A percentile compares a stretch with the other conserved stretches of the same genome.
Evolutionary conservation across 495 filamentous ascomycete genomes (phyloP).

Genomic region (Podospora sp.): DNA sequence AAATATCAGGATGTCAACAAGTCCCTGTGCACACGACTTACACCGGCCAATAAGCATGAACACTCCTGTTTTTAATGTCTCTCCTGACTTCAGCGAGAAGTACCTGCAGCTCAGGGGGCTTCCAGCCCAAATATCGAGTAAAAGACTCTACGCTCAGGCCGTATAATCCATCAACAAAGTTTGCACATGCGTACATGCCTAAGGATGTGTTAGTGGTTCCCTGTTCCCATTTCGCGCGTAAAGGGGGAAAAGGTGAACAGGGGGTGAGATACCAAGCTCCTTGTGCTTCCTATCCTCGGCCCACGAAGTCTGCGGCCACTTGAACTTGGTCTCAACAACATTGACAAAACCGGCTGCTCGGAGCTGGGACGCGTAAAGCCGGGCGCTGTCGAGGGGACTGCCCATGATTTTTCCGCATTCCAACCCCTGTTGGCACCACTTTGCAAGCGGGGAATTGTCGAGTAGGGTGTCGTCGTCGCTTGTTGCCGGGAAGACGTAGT

Average conservation of each 20-base stretch:
- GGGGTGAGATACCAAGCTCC: too few species aligned
- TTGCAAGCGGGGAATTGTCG: neutral
- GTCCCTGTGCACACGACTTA: constrained; percentile 5
- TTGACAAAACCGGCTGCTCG: too few species aligned
- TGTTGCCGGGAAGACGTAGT: neutral
- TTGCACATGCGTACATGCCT: neutral
- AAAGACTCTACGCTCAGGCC: neutral
- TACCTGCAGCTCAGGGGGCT: neutral
- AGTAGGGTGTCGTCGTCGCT: neutral
- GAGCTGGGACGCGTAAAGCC: too few species aligned
- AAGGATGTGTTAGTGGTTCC: too few species aligned
- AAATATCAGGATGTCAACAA: neutral
- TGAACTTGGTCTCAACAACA: too few species aligned
- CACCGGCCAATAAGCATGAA: constrained; percentile 20
- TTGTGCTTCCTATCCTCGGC: too few species aligned
- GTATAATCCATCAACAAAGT: neutral
- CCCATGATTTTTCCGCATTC: too few species aligned
- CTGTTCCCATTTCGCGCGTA: too few species aligned
- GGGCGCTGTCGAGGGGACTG: too few species aligned
- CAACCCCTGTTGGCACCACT: too few species aligned
- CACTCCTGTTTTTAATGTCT: neutral
- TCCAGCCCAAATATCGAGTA: constrained; percentile 11
- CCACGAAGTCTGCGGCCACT: too few species aligned
- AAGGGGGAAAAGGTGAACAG: too few species aligned
- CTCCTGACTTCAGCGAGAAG: neutral